These are phyloP conservation scores for Hansenula sp. DNA, from an alignment of 1,139 yeast genomes.

Conservation along the genomic window DNA sequence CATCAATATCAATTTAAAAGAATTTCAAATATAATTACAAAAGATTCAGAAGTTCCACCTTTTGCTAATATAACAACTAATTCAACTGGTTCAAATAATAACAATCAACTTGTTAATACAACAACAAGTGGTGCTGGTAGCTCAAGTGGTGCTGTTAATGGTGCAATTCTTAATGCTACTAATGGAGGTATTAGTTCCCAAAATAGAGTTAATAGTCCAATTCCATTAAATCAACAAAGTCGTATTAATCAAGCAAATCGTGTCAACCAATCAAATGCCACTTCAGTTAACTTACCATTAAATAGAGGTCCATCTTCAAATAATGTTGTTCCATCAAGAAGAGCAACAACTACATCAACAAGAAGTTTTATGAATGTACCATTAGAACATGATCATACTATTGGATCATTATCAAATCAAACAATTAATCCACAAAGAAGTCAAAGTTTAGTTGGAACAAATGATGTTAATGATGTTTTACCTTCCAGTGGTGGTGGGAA, in stretches of 20 bases:
- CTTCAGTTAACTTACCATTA: background rate
- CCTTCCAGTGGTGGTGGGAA: background rate
- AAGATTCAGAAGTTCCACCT: constrained; percentile 4
- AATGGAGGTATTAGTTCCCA: constrained; percentile 3
- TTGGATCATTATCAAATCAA: background rate
- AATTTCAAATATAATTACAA: constrained; percentile 8
- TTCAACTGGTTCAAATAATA: constrained; percentile 1
- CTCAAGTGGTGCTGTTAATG: background rate
- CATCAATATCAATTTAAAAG: constrained; percentile 17
- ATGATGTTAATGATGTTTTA: background rate
- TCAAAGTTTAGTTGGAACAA: background rate
- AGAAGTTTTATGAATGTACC: constrained; percentile 2
- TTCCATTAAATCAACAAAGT: background rate
- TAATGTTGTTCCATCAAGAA: background rate
- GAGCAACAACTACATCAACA: background rate
- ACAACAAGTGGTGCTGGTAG: too few relatives aligned
- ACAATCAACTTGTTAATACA: background rate
- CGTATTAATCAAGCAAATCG: constrained; percentile 2
- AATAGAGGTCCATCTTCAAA: background rate
- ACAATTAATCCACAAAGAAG: constrained; percentile 1
- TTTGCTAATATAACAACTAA: constrained; percentile 3
- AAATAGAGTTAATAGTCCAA: constrained; percentile 4
- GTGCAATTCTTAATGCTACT: background rate
- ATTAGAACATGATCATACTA: constrained; percentile 2
- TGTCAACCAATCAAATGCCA: constrained; percentile 1